These are phyloP conservation scores for Modicella reniformis DNA, from an alignment of 371 early-diverging fungal species.

Conservation along the genomic window DNA sequence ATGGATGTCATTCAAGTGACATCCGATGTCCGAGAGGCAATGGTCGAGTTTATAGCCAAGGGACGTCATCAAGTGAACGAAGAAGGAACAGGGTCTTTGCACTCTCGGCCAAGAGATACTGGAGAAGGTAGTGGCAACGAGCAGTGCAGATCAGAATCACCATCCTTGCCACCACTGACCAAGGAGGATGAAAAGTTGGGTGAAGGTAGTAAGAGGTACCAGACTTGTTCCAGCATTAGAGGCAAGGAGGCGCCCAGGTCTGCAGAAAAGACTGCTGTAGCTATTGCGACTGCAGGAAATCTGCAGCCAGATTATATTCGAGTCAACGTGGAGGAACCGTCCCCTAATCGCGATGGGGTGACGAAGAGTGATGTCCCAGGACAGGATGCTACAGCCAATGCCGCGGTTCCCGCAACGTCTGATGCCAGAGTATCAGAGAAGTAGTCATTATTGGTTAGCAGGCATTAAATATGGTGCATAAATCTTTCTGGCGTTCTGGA, in stretches of 20 bases:
- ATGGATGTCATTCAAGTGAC: constrained; percentile 43
- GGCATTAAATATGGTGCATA: too few relatives aligned
- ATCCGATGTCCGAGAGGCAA: constrained; percentile 47
- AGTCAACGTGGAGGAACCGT: constrained; percentile 14
- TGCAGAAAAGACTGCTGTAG: not conserved
- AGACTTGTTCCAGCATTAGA: constrained; percentile 1
- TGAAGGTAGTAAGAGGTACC: constrained; percentile 35
- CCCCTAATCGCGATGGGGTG: constrained; percentile 1
- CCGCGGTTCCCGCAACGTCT: not conserved
- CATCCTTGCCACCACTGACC: constrained; percentile 26
- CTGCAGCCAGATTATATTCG: constrained; percentile 5
- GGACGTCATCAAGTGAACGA: not conserved
- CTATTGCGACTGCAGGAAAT: not conserved
- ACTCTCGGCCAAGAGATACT: not conserved
- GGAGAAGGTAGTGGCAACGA: not conserved
- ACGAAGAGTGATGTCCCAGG: constrained; percentile 11
- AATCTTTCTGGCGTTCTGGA: too few relatives aligned
- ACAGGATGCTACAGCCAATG: not conserved
- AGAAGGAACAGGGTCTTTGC: not conserved
- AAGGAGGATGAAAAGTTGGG: constrained; percentile 48
- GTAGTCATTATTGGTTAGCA: too few relatives aligned
- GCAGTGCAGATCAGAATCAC: not conserved
- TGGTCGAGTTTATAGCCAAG: constrained; percentile 44
- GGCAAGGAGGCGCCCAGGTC: not conserved
- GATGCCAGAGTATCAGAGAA: constrained; percentile 6